Conservation (phyloP, 257 asterid species). For the Salvia rosmarinus region DNA sequence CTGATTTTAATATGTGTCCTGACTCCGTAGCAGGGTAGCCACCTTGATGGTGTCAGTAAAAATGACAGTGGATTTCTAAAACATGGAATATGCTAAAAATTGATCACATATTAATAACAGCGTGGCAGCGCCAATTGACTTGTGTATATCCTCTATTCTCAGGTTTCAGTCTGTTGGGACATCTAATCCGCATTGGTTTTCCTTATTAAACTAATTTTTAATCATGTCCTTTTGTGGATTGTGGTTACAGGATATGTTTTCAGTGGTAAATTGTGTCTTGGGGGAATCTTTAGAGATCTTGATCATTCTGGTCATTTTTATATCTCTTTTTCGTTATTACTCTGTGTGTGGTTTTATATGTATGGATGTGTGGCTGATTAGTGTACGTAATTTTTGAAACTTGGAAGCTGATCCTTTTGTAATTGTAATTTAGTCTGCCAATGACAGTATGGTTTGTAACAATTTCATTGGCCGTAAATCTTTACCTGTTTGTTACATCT, state of each 20-base stretch:
- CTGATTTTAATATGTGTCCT: not conserved
- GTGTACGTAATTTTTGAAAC: not conserved
- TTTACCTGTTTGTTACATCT: not conserved
- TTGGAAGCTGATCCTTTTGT: not conserved
- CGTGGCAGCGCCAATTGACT: not conserved
- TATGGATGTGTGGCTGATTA: not conserved
- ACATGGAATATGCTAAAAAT: not conserved
- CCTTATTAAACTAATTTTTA: not conserved
- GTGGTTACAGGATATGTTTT: not conserved
- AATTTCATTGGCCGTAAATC: not conserved
- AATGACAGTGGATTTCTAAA: not conserved
- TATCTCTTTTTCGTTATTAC: not conserved
- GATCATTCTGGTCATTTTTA: not conserved
- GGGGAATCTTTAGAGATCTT: not conserved
- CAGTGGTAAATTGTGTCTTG: not conserved
- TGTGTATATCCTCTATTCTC: conserved; percentile 2
- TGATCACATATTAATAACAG: not conserved
- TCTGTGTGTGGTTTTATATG: not conserved
- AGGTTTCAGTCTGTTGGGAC: not conserved
- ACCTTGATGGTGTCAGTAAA: not conserved
- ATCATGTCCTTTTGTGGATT: not conserved
- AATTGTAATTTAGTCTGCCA: not conserved
- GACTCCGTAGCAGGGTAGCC: not conserved
- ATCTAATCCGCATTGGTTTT: not conserved
- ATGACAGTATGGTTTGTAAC: not conserved